phyloP scores from a whole-genome alignment of 2,329 filamentous ascomycete genomes.

The Lecanicillium sp. region DNA sequence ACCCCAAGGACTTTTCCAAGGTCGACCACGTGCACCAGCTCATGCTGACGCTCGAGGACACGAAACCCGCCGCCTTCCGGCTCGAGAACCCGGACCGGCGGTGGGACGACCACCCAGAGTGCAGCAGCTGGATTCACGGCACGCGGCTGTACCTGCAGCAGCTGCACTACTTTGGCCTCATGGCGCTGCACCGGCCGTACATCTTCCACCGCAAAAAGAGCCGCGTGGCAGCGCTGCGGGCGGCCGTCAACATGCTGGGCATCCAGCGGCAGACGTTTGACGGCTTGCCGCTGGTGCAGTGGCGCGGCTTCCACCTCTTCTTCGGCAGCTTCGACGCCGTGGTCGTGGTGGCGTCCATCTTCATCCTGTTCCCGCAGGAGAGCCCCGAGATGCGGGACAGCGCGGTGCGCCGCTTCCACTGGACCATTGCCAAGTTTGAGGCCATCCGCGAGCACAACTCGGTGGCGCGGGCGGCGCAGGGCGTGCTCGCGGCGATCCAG shows the following conservation, averaged over 20 bases:
- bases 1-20: slow-evolving; percentile 46
- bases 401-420: slow-evolving; percentile 51
- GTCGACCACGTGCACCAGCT: slow-evolving; percentile 49
- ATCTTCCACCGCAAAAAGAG: slow-evolving; percentile 51
- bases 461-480: slow-evolving; percentile 47
- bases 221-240: slow-evolving; percentile 49
- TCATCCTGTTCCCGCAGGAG: slow-evolving; percentile 54
- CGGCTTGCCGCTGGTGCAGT: slow-evolving; percentile 44
- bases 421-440: slow-evolving; percentile 53
- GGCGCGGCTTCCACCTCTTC: slow-evolving; percentile 48
- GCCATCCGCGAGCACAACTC: slow-evolving; percentile 48
- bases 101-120: slow-evolving; percentile 47
- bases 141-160: slow-evolving; percentile 43
- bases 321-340: slow-evolving; percentile 60
- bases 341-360: slow-evolving; percentile 54
- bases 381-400: slow-evolving; percentile 41
- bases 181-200: slow-evolving; percentile 57
- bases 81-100: slow-evolving; percentile 50
- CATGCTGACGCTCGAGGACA: slow-evolving; percentile 41
- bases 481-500: slow-evolving; percentile 50
- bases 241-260: slow-evolving; percentile 49
- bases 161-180: slow-evolving; percentile 46
- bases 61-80: slow-evolving; percentile 48
- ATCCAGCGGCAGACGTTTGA: slow-evolving; percentile 47
- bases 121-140: slow-evolving; percentile 43